These are phyloP conservation scores for Naganishia kalamii DNA, from an alignment of 768 basidiomycete genomes.

Conservation along the genomic window DNA sequence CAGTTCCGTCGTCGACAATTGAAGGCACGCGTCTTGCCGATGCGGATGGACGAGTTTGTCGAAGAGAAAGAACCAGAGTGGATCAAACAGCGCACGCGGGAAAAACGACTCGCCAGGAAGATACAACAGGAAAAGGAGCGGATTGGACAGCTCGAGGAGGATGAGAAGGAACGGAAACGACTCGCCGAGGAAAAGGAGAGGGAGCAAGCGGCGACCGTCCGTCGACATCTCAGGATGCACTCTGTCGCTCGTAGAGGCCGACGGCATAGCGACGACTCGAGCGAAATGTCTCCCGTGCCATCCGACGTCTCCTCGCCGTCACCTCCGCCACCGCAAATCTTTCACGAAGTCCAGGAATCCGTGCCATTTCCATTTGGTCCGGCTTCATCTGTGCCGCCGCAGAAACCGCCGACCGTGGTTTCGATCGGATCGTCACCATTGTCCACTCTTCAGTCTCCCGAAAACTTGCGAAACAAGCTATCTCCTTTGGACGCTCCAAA, in stretches of 20 bases:
- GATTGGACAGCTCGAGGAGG: not conserved
- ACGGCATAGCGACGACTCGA: not conserved
- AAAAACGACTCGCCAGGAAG: not conserved
- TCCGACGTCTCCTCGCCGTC: constrained; percentile 5
- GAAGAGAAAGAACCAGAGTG: constrained; percentile 13
- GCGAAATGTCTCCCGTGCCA: constrained; percentile 11
- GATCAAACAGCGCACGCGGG: not conserved
- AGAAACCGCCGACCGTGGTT: too few species aligned
- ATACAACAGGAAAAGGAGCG: constrained; percentile 9
- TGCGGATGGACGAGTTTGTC: constrained; percentile 7
- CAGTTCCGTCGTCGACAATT: constrained; percentile 17
- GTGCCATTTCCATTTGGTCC: not conserved
- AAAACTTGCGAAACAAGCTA: not conserved
- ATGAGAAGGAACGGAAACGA: not conserved
- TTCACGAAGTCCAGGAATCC: constrained; percentile 15
- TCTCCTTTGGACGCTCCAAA: not conserved
- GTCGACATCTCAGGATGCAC: not conserved
- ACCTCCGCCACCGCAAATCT: constrained; percentile 6
- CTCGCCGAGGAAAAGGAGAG: constrained; percentile 1
- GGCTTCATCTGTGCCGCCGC: not conserved
- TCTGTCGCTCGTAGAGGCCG: not conserved
- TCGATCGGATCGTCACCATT: too few species aligned
- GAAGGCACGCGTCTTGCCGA: not conserved
- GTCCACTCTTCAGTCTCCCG: not conserved
- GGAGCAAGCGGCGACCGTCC: not conserved